Evolutionary conservation across 441 rosid genomes (phyloP).

Genomic region (Manihot esculenta): DNA sequence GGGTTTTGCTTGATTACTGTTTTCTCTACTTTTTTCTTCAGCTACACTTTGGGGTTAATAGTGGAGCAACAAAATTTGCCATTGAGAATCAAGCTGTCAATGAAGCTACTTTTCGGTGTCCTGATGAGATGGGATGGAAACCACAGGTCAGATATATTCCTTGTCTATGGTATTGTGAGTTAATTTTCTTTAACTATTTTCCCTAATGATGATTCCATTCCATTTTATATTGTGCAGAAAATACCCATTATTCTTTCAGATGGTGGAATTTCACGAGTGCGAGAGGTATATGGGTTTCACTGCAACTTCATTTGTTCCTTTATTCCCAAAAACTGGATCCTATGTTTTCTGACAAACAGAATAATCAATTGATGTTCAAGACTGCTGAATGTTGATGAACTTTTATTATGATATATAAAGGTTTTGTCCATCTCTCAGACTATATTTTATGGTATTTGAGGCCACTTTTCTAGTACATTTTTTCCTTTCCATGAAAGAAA

Average conservation of each 20-base stretch:
- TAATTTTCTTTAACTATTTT: not conserved
- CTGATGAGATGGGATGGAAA: constrained; percentile 98
- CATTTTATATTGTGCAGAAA: constrained; percentile 52
- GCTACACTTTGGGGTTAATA: constrained; percentile 95
- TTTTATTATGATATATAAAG: constrained; percentile 1
- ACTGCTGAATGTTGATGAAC: not conserved
- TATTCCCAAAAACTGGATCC: not conserved
- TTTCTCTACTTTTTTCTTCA: constrained; percentile 24
- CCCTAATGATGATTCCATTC: constrained; percentile 13
- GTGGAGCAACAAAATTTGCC: constrained; percentile 87
- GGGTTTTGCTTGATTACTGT: not conserved
- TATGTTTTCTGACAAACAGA: not conserved
- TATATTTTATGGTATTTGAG: not conserved
- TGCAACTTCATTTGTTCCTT: not conserved
- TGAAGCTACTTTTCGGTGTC: constrained; percentile 96
- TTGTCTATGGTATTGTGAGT: not conserved
- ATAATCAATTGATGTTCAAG: not conserved
- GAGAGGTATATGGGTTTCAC: constrained; percentile 53
- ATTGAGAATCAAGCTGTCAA: constrained; percentile 90
- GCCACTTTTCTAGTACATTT: not conserved
- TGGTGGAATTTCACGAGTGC: constrained; percentile 63
- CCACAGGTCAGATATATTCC: constrained; percentile 66
- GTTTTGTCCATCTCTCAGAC: not conserved
- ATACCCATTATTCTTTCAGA: constrained; percentile 74
- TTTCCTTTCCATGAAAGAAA: constrained; percentile 2